These are phyloP conservation scores for Talaromyces sp. DNA, from an alignment of 2,329 filamentous ascomycete genomes.

Conservation along the genomic window DNA sequence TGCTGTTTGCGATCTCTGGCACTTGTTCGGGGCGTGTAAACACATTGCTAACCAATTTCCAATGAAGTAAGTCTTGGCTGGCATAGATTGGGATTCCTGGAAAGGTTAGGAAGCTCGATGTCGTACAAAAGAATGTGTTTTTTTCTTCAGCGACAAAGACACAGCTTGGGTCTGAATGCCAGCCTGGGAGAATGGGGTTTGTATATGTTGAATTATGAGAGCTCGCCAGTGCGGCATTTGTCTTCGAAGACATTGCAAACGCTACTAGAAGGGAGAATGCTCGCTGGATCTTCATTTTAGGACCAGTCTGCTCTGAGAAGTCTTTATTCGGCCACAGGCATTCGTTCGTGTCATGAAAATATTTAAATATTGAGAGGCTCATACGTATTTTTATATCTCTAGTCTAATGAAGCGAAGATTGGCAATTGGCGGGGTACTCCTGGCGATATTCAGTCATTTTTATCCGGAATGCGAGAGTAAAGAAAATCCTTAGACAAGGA, in stretches of 20 bases:
- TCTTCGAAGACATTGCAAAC: background rate
- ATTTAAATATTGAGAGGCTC: background rate
- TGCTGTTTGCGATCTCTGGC: background rate
- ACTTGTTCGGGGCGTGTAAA: background rate
- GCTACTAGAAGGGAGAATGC: background rate
- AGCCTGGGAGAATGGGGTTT: background rate
- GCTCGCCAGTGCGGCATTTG: background rate
- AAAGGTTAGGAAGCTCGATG: background rate
- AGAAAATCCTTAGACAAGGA: too few species aligned
- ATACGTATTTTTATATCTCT: background rate
- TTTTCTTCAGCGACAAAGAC: background rate
- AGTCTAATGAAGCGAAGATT: background rate
- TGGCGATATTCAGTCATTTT: background rate
- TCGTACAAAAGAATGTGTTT: background rate
- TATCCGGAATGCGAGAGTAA: too few species aligned
- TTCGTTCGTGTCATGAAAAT: too few species aligned
- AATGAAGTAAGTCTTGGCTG: background rate
- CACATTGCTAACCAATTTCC: background rate
- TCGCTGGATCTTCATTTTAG: background rate
- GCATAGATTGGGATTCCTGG: background rate
- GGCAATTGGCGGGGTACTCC: background rate
- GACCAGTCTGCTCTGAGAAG: background rate
- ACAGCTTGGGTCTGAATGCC: background rate
- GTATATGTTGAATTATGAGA: background rate
- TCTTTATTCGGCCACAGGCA: background rate